Evolutionary conservation across 148 eudicot genomes (phyloP), one percentile per base, ranked within the genome.

Genomic region (Polygonum aviculare): DNA sequence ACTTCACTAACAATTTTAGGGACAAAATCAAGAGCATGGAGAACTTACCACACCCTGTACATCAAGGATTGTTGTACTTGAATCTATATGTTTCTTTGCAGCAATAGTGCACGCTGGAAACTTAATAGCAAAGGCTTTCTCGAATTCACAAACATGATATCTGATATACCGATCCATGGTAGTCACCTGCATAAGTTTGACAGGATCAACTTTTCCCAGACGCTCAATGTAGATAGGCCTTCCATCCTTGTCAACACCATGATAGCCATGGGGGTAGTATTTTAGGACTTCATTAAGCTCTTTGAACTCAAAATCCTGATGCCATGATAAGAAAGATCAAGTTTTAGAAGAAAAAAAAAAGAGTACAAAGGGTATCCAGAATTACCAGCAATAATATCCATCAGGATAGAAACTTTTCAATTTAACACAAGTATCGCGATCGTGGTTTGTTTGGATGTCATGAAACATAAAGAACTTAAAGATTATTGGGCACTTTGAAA

Each of bases 191-290:
- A 94, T 81, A 60, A 94, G 94, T 84, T 94, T 94, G 77, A 83
- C 81, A 7, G 97, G 83, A 77, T 94, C 98, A 80, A 94, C 97
- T 84, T 85, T 89, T 49, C 98, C 98, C 60, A 94, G 82, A 80
- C 90, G 84, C 80, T 94, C 98, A 65, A 94, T 88, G 82, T 94
- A 92, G 45, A 94, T 86, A 67, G 97, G 98, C 76, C 98, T 85
- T 69, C 98, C 98, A 31, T 89, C 92, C 83, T 82, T 92, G 82
- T 94, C 98, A 79, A 94, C 95, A 0, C 98, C 98, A 76, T 94
- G 98, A 83, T 92, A 89, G 40, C 98, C 98, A 70, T 94, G 98
- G 19, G 98, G 98, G 76, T 94, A 94, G 80, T 94, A 86, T 74
- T 92, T 85, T 41, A 90, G 74, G 52, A 94, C 98, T 79, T 94